phyloP scores from a whole-genome alignment of 2,329 filamentous ascomycete species.

The Tolypocladium endophyticum region DNA sequence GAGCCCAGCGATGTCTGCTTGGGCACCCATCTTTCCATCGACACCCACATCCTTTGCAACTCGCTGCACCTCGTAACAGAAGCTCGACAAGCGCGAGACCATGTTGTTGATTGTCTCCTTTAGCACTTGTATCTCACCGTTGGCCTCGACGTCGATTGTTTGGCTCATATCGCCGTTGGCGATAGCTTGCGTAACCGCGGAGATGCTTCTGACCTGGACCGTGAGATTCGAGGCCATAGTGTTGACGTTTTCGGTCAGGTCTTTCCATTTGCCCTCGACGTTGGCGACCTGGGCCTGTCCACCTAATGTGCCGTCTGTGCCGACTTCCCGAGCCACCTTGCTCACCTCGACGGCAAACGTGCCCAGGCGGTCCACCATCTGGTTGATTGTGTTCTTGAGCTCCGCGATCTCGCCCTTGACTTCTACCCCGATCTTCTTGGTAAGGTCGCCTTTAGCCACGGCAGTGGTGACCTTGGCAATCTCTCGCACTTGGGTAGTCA shows the following conservation, averaged over 20 bases:
- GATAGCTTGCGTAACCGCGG: constrained; percentile 87
- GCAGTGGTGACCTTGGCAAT: constrained; percentile 95
- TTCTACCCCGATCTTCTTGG: constrained; percentile 90
- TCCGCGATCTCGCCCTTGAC: constrained; percentile 91
- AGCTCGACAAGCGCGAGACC: constrained; percentile 89
- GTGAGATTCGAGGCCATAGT: constrained; percentile 62
- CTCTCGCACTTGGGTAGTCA: constrained; percentile 94
- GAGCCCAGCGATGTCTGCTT: constrained; percentile 87
- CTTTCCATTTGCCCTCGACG: constrained; percentile 96
- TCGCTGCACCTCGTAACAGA: constrained; percentile 91
- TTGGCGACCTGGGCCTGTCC: constrained; percentile 91
- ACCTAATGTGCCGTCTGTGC: constrained; percentile 87
- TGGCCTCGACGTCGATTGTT: constrained; percentile 90
- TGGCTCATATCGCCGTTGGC: constrained; percentile 92
- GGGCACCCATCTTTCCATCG: constrained; percentile 96
- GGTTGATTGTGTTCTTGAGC: constrained; percentile 96
- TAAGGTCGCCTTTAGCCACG: constrained; percentile 87
- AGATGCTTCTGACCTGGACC: constrained; percentile 79
- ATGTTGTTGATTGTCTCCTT: constrained; percentile 99
- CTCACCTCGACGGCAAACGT: constrained; percentile 96
- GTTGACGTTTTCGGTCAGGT: constrained; percentile 85
- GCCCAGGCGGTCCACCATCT: constrained; percentile 94
- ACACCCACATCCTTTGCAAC: constrained; percentile 95
- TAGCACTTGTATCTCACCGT: constrained; percentile 85
- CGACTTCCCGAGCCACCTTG: constrained; percentile 89